phyloP scores from a whole-genome alignment of 2,329 filamentous ascomycete species.

The Mariannaea elegans region DNA sequence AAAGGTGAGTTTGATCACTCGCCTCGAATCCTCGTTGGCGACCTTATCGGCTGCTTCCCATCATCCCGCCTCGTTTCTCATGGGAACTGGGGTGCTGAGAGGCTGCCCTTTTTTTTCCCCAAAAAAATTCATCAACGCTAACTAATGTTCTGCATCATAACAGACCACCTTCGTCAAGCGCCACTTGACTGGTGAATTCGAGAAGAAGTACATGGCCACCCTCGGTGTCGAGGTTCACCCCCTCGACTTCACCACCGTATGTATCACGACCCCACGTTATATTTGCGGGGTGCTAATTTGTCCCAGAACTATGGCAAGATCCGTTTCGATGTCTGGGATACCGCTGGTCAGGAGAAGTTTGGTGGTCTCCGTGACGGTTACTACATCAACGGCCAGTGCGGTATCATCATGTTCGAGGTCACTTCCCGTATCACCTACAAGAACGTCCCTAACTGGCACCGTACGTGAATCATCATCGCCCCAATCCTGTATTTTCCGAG shows the following conservation, averaged over 20 bases:
- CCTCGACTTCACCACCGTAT: conserved; percentile 96
- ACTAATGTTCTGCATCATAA: conserved; percentile 23
- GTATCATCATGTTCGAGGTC: conserved; percentile 99
- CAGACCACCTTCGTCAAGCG: conserved; percentile 99
- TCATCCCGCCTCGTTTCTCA: conserved; percentile 34
- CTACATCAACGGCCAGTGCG: conserved; percentile 99
- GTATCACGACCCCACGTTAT: conserved; percentile 51
- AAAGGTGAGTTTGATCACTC: conserved; percentile 72
- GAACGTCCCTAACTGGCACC: conserved; percentile 99
- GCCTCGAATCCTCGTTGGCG: conserved; percentile 28
- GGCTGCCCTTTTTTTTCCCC: conserved; percentile 7
- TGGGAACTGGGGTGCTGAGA: conserved; percentile 15
- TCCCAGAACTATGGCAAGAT: conserved; percentile 90
- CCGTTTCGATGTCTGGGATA: conserved; percentile 99
- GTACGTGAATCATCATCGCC: conserved; percentile 66
- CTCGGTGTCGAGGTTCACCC: conserved; percentile 99
- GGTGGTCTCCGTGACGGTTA: conserved; percentile 99
- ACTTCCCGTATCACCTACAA: conserved; percentile 99
- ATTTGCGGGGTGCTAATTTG: conserved; percentile 40
- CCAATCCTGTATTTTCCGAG: not conserved
- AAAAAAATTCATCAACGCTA: conserved; percentile 25
- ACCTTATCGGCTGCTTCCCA: conserved; percentile 32
- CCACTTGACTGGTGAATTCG: conserved; percentile 99
- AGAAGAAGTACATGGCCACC: conserved; percentile 99
- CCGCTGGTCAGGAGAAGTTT: conserved; percentile 99